Evolutionary conservation across 2,329 filamentous ascomycete species (phyloP), one percentile per base, ranked within the genome.

Genomic region (Paracamarosporium sp.): DNA sequence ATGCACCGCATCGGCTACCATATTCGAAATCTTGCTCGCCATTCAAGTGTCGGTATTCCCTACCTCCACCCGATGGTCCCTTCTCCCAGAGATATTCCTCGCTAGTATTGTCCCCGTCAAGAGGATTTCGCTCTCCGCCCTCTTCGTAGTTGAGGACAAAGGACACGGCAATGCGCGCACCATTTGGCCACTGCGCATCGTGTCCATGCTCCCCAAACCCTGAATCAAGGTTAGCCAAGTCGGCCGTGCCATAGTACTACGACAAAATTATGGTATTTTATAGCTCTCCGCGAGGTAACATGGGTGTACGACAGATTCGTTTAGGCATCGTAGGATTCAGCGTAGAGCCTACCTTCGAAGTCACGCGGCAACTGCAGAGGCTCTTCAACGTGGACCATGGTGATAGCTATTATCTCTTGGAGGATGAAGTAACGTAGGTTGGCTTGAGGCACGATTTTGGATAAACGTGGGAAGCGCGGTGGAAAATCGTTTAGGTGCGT

Each of bases 11-110:
- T 2, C 82, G 76, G 40, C 76, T 75, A 43, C 82, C 80, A 61
- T 83, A 83, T 55, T 78, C 77, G 52, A 78, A 79, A 61, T 83
- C 81, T 61, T 80, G 83, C 61, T 83, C 81, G 22, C 73, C 76
- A 67, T 83, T 81, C 46, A 75, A 72, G 59, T 80, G 67, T 30
- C 74, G 56, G 64, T 65, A 61, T 38, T 62, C 63, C 63, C 64
- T 75, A 52, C 65, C 36, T 8, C 64, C 61, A 13, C 56, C 66
- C 5, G 60, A 62, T 1, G 63, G 62, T 12, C 74, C 73, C 55
- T 75, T 76, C 54, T 75, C 71, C 73, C 73, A 76, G 6, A 76
- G 65, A 53, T 75, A 75, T 8, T 72, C 70, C 54, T 77, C 74
- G 5, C 50, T 59, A 25, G 61, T 56, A 36, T 55, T 56, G 43